Conservation (phyloP, 2,329 filamentous ascomycete genomes). For the Elsinoe ampelina region DNA sequence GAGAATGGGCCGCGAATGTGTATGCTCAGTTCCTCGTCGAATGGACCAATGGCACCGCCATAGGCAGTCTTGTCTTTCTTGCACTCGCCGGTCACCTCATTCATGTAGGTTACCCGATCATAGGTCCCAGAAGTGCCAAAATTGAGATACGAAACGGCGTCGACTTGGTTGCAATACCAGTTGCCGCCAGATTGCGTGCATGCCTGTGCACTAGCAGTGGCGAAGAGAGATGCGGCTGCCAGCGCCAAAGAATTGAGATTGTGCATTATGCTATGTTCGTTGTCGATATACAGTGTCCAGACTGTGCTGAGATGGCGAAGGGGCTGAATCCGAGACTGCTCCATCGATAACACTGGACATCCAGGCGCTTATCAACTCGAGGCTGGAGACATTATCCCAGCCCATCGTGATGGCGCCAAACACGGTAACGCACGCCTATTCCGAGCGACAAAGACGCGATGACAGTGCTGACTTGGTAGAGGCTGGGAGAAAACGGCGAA, state of each 20-base stretch:
- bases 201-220: not conserved
- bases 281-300: conserved; percentile 6
- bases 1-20: conserved; percentile 13
- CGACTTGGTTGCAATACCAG: conserved; percentile 56
- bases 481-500: conserved; percentile 21
- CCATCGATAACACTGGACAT: conserved; percentile 8
- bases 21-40: conserved; percentile 14
- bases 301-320: conserved; percentile 2
- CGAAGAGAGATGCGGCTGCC: not conserved
- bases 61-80: not conserved
- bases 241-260: not conserved
- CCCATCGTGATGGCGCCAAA: not conserved
- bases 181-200: conserved; percentile 38
- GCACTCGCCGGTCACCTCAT: conserved; percentile 13
- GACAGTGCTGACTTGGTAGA: not conserved
- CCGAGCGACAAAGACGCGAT: not conserved
- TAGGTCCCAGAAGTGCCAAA: conserved; percentile 40
- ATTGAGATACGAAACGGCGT: conserved; percentile 56
- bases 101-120: conserved; percentile 11
- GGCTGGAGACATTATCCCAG: not conserved
- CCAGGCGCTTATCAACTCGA: conserved; percentile 11
- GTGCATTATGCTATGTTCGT: not conserved
- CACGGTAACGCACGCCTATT: not conserved
- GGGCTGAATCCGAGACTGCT: conserved; percentile 3
- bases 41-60: conserved; percentile 9